A percentile compares a stretch with the other conserved stretches of the same genome.
Conservation (phyloP, 805 yeast species). For the Starmerella tilneyi region DNA sequence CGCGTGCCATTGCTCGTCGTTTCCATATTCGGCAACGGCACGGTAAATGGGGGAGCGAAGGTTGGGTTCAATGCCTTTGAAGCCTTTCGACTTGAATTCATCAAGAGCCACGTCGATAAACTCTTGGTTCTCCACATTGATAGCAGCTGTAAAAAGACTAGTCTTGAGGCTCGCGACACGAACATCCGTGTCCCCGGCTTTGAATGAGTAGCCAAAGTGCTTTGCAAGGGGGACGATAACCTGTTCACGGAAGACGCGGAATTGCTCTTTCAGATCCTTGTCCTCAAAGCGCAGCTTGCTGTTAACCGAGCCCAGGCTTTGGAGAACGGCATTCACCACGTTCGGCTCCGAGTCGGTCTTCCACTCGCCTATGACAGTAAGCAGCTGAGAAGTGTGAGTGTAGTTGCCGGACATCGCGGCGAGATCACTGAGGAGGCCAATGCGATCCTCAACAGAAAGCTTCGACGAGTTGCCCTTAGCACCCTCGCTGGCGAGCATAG, state of each 20-base stretch:
- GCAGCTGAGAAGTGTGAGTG: constrained; percentile 38
- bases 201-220: constrained; percentile 56
- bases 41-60: constrained; percentile 55
- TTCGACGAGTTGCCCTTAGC: constrained; percentile 38
- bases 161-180: constrained; percentile 57
- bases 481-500: constrained; percentile 45
- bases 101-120: constrained; percentile 30
- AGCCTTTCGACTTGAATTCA: constrained; percentile 54
- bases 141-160: constrained; percentile 37
- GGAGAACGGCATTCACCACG: constrained; percentile 45
- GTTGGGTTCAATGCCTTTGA: constrained; percentile 53
- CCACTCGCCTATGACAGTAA: constrained; percentile 45
- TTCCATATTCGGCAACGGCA: constrained; percentile 58
- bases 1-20: constrained; percentile 50
- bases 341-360: constrained; percentile 38
- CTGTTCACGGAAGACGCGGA: constrained; percentile 40
- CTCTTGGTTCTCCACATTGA: constrained; percentile 30
- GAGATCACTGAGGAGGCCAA: constrained; percentile 55
- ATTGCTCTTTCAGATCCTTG: constrained; percentile 33
- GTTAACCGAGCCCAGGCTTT: constrained; percentile 36
- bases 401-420: constrained; percentile 44
- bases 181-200: constrained; percentile 44
- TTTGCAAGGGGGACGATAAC: constrained; percentile 47
- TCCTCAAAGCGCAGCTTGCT: constrained; percentile 43
- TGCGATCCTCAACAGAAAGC: constrained; percentile 49